Base-by-base conservation (phyloP, 225 moss, liverwort and hornwort species). In the Polytrichum commune region DNA sequence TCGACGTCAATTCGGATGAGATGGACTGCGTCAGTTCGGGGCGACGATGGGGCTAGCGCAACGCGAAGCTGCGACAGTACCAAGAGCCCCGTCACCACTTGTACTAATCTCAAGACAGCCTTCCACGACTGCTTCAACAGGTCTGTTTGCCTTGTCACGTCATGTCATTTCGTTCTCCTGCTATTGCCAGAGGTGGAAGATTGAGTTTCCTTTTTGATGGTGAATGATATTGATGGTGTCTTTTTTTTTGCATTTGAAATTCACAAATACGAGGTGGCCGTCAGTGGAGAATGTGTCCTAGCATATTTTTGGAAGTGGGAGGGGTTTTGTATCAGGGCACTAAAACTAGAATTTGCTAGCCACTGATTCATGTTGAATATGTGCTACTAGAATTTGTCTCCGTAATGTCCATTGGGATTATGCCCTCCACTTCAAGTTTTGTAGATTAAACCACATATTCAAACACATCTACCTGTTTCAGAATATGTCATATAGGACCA, bases 121-220 rank as follows among this genome's bases (percentile, higher is more conserved):
- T 68, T 68, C 53, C 68, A 68, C 27, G 68, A 68, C 5, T 68
- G 68, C 68, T 68, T 68, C 27, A 68, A 68, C 54, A 68, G 68
- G 68, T 68, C 53, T 18, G 53, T 24, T 68, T 68, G 26, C 10
- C 65, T 18, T 65, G n/a, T 62, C 16, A 27, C 8, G 25, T 27
- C 58, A 22, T 5, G 58, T 6, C 9, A 23, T 58, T 20, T 58
- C 20, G 22, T 20, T 35, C 58, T 24, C 20, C 1, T 1, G n/a
- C 24, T 8, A 23, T 20, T 58, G 58, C 20, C 62, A 24, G 18
- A 16, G 16, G 27, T 28, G 27, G 27, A 63, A 16, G 9, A 1
- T 63, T 27, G 18, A 63, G 62, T 58, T 9, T 1, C 27, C 13
- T 8, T 5, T 18, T 63, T 23, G 7, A 28, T n/a, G 3, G 61